Conservation (phyloP, 768 basidiomycete species). For the Amylocystis lapponica region DNA sequence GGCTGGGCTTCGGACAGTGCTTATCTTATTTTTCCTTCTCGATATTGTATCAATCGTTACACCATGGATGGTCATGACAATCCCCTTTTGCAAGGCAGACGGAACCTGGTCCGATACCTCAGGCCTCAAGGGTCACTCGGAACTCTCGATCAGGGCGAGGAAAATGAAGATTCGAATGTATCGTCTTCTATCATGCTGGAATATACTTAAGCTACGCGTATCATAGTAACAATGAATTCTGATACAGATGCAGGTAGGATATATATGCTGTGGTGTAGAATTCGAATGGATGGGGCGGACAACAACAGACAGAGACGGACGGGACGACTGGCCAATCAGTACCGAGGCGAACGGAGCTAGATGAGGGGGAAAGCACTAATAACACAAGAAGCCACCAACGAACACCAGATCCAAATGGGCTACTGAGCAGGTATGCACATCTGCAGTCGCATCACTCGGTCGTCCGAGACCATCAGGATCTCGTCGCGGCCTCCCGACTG, state of each 20-base stretch:
- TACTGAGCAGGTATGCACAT: slow-evolving; percentile 29
- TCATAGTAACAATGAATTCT: slow-evolving; percentile 12
- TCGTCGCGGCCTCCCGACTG: slow-evolving; percentile 63
- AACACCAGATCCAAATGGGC: slow-evolving; percentile 39
- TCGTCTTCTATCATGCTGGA: slow-evolving; percentile 16
- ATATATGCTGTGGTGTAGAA: slow-evolving; percentile 21
- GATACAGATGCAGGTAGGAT: slow-evolving; percentile 30
- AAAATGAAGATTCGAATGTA: too few species aligned
- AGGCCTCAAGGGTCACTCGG: too few species aligned
- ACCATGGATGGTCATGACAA: too few species aligned
- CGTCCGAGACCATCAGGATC: slow-evolving; percentile 87
- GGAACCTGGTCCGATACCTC: too few species aligned
- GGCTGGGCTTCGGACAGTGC: slow-evolving; percentile 2
- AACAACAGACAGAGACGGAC: slow-evolving; percentile 15
- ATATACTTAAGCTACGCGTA: slow-evolving; percentile 18
- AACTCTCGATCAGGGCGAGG: too few species aligned
- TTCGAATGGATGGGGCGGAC: slow-evolving; percentile 8
- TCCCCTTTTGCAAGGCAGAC: too few species aligned
- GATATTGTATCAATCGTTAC: too few species aligned
- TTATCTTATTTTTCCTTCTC: slow-evolving; percentile 3
- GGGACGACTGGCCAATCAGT: slow-evolving; percentile 9
- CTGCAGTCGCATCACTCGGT: slow-evolving; percentile 70
- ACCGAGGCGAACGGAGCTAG: slow-evolving; percentile 5
- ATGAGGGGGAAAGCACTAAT: not conserved
- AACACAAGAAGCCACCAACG: slow-evolving; percentile 32